Evolutionary conservation across 75 land plant genomes (phyloP).

Genomic region (Chamaecyparis obtusa): DNA sequence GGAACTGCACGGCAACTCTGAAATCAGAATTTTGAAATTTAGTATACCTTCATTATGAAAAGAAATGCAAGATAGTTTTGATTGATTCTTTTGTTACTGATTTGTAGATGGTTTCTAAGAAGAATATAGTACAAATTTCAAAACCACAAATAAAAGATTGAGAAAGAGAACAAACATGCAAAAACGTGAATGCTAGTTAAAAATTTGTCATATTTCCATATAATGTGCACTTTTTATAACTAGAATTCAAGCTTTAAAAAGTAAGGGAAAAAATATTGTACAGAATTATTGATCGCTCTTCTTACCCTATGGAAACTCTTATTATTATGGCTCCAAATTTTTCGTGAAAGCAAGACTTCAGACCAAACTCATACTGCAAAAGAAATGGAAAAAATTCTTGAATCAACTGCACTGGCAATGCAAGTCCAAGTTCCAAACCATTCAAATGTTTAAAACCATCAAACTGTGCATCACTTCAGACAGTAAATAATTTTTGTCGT

Average conservation of each 20-base stretch:
- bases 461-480: background rate
- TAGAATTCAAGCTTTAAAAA: background rate
- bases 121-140: background rate
- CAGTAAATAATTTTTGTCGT: background rate
- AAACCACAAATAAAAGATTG: background rate
- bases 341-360: conserved; percentile 29
- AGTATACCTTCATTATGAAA: background rate
- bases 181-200: background rate
- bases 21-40: background rate
- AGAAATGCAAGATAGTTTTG: background rate
- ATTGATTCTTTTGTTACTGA: background rate
- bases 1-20: conserved; percentile 54
- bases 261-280: background rate
- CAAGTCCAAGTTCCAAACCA: conserved; percentile 1
- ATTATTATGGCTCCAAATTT: conserved; percentile 11
- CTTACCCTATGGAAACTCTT: conserved; percentile 22
- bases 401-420: background rate
- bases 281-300: background rate
- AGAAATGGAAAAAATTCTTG: background rate
- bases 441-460: background rate
- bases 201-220: background rate
- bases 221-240: background rate
- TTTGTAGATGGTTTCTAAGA: background rate
- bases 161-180: background rate
- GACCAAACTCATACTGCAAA: conserved; percentile 24